Conservation (phyloP, 768 basidiomycete species). For the Tylopilus cervinicoccineus region DNA sequence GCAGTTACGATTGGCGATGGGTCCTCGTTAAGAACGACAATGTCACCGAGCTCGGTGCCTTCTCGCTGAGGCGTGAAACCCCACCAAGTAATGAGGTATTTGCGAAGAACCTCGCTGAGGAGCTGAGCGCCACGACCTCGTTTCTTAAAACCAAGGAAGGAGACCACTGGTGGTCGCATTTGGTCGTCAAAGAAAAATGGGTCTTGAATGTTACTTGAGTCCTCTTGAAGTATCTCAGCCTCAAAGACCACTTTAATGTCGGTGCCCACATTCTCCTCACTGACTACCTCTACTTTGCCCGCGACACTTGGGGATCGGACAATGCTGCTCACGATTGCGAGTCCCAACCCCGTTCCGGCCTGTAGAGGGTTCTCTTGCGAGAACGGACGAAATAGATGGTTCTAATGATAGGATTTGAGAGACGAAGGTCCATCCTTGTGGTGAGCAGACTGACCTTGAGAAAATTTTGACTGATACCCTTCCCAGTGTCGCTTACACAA, state of each 20-base stretch:
- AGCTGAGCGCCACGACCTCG: conserved; percentile 64
- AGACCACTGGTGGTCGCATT: conserved; percentile 46
- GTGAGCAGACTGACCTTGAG: conserved; percentile 54
- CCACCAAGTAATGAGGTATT: conserved; percentile 77
- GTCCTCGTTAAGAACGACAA: conserved; percentile 82
- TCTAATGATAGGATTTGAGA: conserved; percentile 38
- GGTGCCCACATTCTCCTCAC: conserved; percentile 84
- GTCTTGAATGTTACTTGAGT: conserved; percentile 38
- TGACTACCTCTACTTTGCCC: conserved; percentile 93
- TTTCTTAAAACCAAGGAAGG: conserved; percentile 69
- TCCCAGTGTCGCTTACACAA: conserved; percentile 85
- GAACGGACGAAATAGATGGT: conserved; percentile 95
- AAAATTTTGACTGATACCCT: conserved; percentile 93
- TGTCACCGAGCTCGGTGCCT: conserved; percentile 52
- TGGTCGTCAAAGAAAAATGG: conserved; percentile 43
- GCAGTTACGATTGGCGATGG: conserved; percentile 52
- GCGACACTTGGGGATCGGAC: conserved; percentile 79
- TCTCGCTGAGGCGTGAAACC: conserved; percentile 50
- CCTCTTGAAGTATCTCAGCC: conserved; percentile 55
- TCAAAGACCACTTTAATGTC: conserved; percentile 86
- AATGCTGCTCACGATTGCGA: conserved; percentile 94
- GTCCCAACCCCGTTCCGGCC: conserved; percentile 88
- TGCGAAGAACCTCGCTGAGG: conserved; percentile 54
- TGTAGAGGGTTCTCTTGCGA: conserved; percentile 95
- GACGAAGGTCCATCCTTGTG: background rate